Evolutionary conservation across 1,139 yeast species (phyloP).

Genomic region (Candida glucosophila): DNA sequence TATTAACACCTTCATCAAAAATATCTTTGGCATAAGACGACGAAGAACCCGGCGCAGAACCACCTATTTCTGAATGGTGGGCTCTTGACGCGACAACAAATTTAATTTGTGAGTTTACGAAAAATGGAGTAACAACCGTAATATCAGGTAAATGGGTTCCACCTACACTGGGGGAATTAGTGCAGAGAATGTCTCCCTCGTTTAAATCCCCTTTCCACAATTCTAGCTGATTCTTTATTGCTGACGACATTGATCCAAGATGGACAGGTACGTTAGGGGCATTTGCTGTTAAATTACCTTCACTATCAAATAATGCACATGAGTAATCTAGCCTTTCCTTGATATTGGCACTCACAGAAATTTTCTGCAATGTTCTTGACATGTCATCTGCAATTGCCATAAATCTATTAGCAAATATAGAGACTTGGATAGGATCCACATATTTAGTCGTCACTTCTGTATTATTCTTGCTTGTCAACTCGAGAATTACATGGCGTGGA

Average conservation of each 20-base stretch:
- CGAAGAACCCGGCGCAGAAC: constrained; percentile 58
- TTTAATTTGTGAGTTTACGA: constrained; percentile 29
- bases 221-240: constrained; percentile 10
- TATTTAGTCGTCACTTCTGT: constrained; percentile 5
- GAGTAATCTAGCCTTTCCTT: constrained; percentile 22
- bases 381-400: constrained; percentile 16
- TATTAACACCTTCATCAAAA: constrained; percentile 59
- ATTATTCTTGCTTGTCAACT: constrained; percentile 4
- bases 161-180: constrained; percentile 14
- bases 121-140: constrained; percentile 13
- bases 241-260: constrained; percentile 15
- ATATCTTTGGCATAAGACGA: constrained; percentile 54
- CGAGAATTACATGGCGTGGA: constrained; percentile 15
- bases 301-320: constrained; percentile 13
- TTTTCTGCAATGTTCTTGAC: constrained; percentile 16
- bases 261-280: constrained; percentile 16
- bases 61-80: constrained; percentile 65
- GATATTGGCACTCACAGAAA: constrained; percentile 14
- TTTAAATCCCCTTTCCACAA: constrained; percentile 10
- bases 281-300: constrained; percentile 13
- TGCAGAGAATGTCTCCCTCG: constrained; percentile 14
- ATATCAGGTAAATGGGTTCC: constrained; percentile 15
- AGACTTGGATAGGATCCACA: constrained; percentile 13
- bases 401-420: constrained; percentile 14
- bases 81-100: constrained; percentile 62